Base-by-base conservation (phyloP, 2,329 filamentous ascomycete genomes). In the Cladosporium sp. region DNA sequence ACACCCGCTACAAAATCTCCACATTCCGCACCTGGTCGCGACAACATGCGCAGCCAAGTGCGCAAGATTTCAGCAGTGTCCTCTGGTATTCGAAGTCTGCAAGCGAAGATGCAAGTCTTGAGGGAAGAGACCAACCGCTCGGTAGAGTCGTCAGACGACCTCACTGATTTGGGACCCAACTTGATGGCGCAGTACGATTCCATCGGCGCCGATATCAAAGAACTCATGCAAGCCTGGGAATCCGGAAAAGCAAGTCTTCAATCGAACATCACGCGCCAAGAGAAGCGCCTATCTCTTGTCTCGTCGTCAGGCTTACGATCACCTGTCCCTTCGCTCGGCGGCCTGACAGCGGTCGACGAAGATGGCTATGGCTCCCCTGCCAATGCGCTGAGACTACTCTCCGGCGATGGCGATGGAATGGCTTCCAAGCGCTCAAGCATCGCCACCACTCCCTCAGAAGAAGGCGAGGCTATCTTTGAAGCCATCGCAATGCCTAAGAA, bases 171-270 rank as follows among this genome's bases (percentile, higher is more conserved):
- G 15, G 90, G 89, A 0, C 83, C 87, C 0, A 87, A 86, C 62
- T 81, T 97, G 39, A 87, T 96, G 81, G 77, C 86, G 20, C 94
- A 97, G 69, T 99, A 97, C 73, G 94, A 99, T 59, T 93, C 92
- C 4, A 95, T 99, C 63, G 94, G 94, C 2, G 81, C 87, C 25
- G 94, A 99, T 69, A 81, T 99, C 45, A 88, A 88, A 71, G 75
- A 74, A 45, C 69, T 81, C 17, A 72, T 79, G 55, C 75, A 78
- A 64, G 78, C 78, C 2, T 81, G 78, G 78, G 78, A 81, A 61
- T 65, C 73, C 55, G 94, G 93, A 52, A 93, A 89, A 72, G 84
- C 87, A n/a, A 87, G 90, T 5, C 79, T 99, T 55, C 86, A 90
- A 49, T 84, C 86, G 57, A 92, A 89, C 65, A 88, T 96, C 68